phyloP scores from a whole-genome alignment of 1,139 yeast genomes.

The Kluyveromyces sp. region DNA sequence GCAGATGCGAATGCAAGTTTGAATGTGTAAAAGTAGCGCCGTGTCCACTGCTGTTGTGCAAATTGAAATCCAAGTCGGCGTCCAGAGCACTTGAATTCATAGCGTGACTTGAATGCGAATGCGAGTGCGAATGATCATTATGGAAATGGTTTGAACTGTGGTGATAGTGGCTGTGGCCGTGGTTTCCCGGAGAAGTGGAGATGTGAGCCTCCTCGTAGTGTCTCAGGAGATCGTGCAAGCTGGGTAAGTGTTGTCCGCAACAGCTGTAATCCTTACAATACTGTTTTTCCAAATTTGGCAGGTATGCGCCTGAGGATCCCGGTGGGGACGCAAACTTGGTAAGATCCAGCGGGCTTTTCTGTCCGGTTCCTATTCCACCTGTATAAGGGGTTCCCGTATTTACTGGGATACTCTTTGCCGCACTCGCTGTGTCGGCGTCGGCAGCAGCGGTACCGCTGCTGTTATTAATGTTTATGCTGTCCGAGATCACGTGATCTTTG shows the following conservation, averaged over 20 bases:
- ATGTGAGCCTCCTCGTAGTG: conserved; percentile 97
- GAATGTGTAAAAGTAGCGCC: background rate
- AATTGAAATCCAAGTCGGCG: conserved; percentile 3
- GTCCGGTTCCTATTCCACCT: conserved; percentile 1
- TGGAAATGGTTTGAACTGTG: background rate
- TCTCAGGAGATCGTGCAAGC: conserved; percentile 83
- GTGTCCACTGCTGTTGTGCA: conserved; percentile 1
- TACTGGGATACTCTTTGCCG: background rate
- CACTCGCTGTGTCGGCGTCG: conserved; percentile 13
- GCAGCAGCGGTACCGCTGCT: conserved; percentile 16
- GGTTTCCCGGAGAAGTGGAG: conserved; percentile 55
- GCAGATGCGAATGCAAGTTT: conserved; percentile 2
- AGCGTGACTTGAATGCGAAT: background rate
- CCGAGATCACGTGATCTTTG: conserved; percentile 4
- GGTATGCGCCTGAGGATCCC: conserved; percentile 58
- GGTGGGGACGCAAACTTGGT: conserved; percentile 49
- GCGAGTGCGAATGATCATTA: background rate
- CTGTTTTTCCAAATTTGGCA: conserved; percentile 90
- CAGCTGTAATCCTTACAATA: conserved; percentile 95
- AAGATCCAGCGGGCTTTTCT: conserved; percentile 6
- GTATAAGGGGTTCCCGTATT: background rate
- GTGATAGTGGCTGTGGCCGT: conserved; percentile 3
- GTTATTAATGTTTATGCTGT: conserved; percentile 24
- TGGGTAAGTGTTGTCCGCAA: conserved; percentile 88
- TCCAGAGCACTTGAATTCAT: conserved; percentile 8